These are phyloP conservation scores for Cladosporium phlei DNA, from an alignment of 2,329 filamentous ascomycete species.

Conservation along the genomic window DNA sequence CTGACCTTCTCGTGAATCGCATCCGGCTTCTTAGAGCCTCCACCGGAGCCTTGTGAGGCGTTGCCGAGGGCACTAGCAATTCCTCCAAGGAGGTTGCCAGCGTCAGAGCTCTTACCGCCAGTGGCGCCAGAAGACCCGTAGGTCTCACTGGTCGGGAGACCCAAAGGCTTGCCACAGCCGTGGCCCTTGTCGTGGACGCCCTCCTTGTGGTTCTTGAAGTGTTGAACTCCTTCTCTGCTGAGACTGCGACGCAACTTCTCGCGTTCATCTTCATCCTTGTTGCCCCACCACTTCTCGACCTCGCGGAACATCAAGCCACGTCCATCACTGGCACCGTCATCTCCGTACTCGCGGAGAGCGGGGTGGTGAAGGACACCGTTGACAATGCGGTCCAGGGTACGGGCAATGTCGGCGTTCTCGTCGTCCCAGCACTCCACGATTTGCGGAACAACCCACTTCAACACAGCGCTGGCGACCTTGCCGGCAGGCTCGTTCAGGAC, in stretches of 20 bases:
- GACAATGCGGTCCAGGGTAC: conserved; percentile 71
- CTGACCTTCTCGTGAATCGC: conserved; percentile 51
- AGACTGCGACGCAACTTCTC: conserved; percentile 69
- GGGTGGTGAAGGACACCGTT: conserved; percentile 83
- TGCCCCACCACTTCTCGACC: conserved; percentile 77
- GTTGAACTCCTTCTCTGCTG: conserved; percentile 69
- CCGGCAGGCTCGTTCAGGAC: conserved; percentile 84
- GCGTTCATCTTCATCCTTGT: conserved; percentile 58
- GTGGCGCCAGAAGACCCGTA: conserved; percentile 41
- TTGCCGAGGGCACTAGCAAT: conserved; percentile 8
- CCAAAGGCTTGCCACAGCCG: conserved; percentile 74
- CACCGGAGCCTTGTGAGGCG: conserved; percentile 9
- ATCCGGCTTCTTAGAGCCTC: conserved; percentile 23
- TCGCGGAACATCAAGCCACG: conserved; percentile 73
- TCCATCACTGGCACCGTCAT: conserved; percentile 67
- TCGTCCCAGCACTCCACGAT: conserved; percentile 85
- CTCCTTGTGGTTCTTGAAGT: conserved; percentile 79
- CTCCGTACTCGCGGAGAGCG: conserved; percentile 65
- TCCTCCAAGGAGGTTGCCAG: conserved; percentile 1
- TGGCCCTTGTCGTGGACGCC: conserved; percentile 80
- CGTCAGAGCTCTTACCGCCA: conserved; percentile 23
- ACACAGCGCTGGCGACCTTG: conserved; percentile 69
- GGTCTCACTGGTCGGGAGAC: conserved; percentile 62
- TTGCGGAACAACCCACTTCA: conserved; percentile 84
- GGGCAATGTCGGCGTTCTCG: conserved; percentile 62